These are phyloP conservation scores for Gentiana macrophylla DNA, from an alignment of 257 asterid genomes.

Conservation along the genomic window DNA sequence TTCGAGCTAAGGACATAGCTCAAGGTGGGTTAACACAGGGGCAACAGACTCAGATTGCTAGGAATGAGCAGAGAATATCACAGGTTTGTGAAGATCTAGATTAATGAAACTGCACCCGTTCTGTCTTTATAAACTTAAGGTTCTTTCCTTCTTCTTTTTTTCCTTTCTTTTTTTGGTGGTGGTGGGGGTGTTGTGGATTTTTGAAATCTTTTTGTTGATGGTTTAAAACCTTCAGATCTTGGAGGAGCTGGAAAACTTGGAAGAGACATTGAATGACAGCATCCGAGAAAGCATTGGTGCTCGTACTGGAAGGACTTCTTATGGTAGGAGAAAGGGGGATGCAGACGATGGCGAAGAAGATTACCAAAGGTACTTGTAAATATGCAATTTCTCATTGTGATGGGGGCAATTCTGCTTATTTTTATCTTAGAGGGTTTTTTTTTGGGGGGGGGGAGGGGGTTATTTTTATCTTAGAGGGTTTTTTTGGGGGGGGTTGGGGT, in stretches of 20 bases:
- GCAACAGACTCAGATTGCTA: constrained; percentile 98
- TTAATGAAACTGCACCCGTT: neutral
- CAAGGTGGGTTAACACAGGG: constrained; percentile 99
- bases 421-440: no score
- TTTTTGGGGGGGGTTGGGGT: no score
- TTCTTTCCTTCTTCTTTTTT: constrained; percentile 1
- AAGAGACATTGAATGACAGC: constrained; percentile 94
- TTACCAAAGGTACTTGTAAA: constrained; percentile 44
- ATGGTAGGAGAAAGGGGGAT: constrained; percentile 54
- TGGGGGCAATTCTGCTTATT: no score
- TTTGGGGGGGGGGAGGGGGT: no score
- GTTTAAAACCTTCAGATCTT: constrained; percentile 37
- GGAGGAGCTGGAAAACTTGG: constrained; percentile 98
- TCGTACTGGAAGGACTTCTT: constrained; percentile 49
- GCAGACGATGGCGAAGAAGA: constrained; percentile 65
- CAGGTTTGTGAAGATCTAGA: constrained; percentile 39
- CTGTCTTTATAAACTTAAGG: neutral
- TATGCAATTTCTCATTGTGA: neutral
- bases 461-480: no score
- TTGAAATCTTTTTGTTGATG: neutral
- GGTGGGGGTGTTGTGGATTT: no score
- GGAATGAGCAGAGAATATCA: constrained; percentile 94
- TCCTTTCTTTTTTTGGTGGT: no score
- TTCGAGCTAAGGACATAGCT: constrained; percentile 94
- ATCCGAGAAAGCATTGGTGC: constrained; percentile 94